phyloP scores from a whole-genome alignment of 345 rosid genomes.

The Raphanus sativus region DNA sequence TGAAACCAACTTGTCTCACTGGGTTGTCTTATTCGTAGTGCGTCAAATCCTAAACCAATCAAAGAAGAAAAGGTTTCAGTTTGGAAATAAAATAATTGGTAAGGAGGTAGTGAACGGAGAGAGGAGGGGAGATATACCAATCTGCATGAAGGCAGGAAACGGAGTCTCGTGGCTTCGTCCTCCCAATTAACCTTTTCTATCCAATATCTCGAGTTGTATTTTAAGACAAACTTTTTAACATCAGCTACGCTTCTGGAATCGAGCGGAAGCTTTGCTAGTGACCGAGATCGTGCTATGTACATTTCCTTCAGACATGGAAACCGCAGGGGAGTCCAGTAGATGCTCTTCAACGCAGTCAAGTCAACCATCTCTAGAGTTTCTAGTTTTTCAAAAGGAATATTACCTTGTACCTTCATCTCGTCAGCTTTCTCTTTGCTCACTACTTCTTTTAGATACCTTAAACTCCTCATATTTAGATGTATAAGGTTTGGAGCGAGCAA shows the following conservation, averaged over 20 bases:
- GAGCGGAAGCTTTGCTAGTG: neutral
- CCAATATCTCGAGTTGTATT: neutral
- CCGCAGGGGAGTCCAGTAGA: neutral
- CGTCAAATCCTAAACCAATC: conserved; percentile 48
- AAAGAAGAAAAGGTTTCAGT: neutral
- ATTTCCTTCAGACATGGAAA: neutral
- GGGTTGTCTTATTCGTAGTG: no score
- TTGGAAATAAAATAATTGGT: neutral
- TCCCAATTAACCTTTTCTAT: neutral
- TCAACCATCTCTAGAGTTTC: neutral
- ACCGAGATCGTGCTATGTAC: neutral
- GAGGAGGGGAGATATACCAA: neutral
- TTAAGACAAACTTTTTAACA: neutral
- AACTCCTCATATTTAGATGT: neutral
- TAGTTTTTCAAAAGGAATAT: neutral
- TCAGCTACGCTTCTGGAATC: neutral
- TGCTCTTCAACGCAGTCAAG: neutral
- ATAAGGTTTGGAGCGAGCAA: neutral
- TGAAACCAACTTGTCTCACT: no score
- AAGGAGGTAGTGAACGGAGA: neutral
- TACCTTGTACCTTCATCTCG: neutral
- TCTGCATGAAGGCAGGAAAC: neutral
- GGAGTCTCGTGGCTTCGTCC: neutral
- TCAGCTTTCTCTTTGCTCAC: neutral
- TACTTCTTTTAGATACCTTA: neutral